Base-by-base conservation (phyloP, 2,329 filamentous ascomycete genomes). In the Fonsecaea erecta region DNA sequence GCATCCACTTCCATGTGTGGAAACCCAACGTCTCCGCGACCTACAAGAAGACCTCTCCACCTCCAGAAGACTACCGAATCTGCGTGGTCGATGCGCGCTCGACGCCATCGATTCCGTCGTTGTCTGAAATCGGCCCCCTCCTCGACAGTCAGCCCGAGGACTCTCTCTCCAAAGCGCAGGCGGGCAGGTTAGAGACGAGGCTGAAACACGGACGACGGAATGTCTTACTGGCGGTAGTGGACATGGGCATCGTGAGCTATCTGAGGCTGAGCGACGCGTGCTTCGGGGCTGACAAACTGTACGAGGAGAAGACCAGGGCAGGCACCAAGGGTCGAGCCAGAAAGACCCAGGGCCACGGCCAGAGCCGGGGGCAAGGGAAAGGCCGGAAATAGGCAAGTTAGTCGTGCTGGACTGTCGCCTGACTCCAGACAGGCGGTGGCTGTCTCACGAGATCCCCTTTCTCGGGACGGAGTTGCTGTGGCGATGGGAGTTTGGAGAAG, bases 191-290 rank as follows among this genome's bases (percentile, higher is more conserved):
- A 69, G 95, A 96, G 74, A 86, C 89, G 73, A 87, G 91, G 65
- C 80, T 98, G 68, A 94, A 93, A 77, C 88, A 96, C 73, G 95
- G 93, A 1, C 88, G 90, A 75, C 86, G 92, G 69, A 95, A 92
- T 76, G 90, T 95, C 34, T 82, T 97, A 35, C 76, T 99, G 26
- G 95, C 93, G 0, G 86, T 98, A 1, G 93, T 97, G 35, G 95
- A 98, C 75, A 86, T 92, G 68, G 95, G 95, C 0, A 84, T 98
- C 24, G 90, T 93, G 52, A 98, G 94, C 76, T 98, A 94, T 75
- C 82, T 97, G 73, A 83, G 91, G 26, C 84, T 97, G 64, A 87
- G 86, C 1, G 93, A 98, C 80, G 88, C 88, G 11, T 89, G 88
- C 0, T 97, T 97, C 77, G 89, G 84, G 0, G 85, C 87, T 68